Percentiles rank a stretch among this genome's conserved stretches.
Conservation (phyloP, 768 basidiomycete genomes). For the Gymnopilus junonius region DNA sequence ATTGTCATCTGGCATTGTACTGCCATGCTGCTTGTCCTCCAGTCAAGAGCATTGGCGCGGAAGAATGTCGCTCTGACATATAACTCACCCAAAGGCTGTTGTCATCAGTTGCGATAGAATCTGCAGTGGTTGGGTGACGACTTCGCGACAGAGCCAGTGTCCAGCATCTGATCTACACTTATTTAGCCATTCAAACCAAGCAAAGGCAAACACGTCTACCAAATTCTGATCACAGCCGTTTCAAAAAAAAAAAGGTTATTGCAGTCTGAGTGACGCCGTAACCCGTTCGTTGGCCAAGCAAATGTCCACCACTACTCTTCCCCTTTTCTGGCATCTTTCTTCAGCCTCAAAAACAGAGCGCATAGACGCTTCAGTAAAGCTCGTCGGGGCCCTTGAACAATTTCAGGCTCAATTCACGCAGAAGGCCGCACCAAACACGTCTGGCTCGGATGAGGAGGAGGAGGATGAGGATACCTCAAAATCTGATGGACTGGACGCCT, state of each 20-base stretch:
- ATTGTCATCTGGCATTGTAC: neutral
- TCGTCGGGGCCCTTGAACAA: slow-evolving; percentile 79
- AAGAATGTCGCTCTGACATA: no score
- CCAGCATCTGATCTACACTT: neutral
- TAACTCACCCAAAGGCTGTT: no score
- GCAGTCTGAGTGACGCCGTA: neutral
- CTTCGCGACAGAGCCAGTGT: no score
- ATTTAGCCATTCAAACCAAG: slow-evolving; percentile 1
- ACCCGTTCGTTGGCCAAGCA: slow-evolving; percentile 12
- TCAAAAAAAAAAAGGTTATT: slow-evolving; percentile 23
- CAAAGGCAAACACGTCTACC: neutral
- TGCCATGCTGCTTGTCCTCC: neutral
- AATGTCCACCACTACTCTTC: slow-evolving; percentile 85
- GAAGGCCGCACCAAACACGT: slow-evolving; percentile 35
- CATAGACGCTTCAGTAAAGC: slow-evolving; percentile 83
- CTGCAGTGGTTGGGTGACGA: no score
- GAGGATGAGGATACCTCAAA: slow-evolving; percentile 46
- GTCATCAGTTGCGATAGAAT: no score
- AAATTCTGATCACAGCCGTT: slow-evolving; percentile 16
- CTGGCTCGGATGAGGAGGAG: slow-evolving; percentile 50
- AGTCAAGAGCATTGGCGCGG: no score
- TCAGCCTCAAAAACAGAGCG: slow-evolving; percentile 80
- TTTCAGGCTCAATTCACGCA: slow-evolving; percentile 75
- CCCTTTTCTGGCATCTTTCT: slow-evolving; percentile 94
- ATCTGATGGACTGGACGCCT: slow-evolving; percentile 56